phyloP scores from a whole-genome alignment of 805 yeast genomes.

The Zygoascus bituminiphila region DNA sequence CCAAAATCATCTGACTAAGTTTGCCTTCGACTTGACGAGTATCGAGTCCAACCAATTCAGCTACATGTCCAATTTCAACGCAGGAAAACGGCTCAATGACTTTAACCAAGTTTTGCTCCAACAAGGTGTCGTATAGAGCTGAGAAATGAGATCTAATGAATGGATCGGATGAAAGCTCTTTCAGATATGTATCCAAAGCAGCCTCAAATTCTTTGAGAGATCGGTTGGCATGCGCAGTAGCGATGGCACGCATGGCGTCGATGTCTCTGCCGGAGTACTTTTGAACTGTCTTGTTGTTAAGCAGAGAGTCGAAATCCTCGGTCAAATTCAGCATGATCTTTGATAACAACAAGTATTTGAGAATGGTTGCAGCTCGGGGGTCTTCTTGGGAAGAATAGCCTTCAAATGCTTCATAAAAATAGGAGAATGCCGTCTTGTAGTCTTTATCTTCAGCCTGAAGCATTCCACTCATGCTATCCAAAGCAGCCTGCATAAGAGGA shows the following conservation, averaged over 20 bases:
- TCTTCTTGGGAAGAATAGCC: conserved; percentile 60
- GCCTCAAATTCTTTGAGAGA: conserved; percentile 84
- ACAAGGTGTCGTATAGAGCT: conserved; percentile 83
- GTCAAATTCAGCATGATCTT: conserved; percentile 86
- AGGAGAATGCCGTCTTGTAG: conserved; percentile 90
- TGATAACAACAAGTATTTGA: conserved; percentile 87
- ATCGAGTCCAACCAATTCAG: conserved; percentile 81
- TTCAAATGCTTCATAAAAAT: conserved; percentile 92
- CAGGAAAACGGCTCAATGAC: conserved; percentile 94
- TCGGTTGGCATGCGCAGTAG: conserved; percentile 82
- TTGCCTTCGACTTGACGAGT: conserved; percentile 87
- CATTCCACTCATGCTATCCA: conserved; percentile 92
- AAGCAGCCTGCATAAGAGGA: conserved; percentile 84
- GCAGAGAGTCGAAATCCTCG: conserved; percentile 74
- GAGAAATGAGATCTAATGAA: conserved; percentile 87
- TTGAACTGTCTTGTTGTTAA: conserved; percentile 62
- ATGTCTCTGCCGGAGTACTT: conserved; percentile 77
- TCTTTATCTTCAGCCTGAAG: conserved; percentile 96
- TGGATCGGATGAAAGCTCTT: conserved; percentile 75
- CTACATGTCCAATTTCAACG: conserved; percentile 86
- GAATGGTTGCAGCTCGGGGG: conserved; percentile 54
- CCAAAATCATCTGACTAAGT: conserved; percentile 91
- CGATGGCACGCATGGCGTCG: conserved; percentile 92
- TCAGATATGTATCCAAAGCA: conserved; percentile 57
- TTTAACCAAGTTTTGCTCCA: conserved; percentile 88